Evolutionary conservation across 148 eudicot species (phyloP).

Genomic region (Camellia granthamiana): DNA sequence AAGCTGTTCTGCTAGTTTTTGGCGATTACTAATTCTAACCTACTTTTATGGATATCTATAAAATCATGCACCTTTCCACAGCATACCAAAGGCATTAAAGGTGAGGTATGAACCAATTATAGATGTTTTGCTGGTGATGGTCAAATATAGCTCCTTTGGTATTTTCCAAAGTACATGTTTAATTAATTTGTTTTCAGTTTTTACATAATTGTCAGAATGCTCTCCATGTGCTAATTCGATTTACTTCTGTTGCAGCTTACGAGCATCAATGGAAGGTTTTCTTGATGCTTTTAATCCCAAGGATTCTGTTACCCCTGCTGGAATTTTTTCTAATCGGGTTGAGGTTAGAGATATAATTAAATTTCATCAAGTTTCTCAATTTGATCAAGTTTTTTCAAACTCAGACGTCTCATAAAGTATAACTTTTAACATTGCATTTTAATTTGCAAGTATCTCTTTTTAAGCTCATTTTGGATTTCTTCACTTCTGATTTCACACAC

Average conservation of each 20-base stretch:
- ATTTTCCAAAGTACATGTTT: not conserved
- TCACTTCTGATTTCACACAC: not conserved
- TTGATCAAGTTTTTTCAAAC: too few species aligned
- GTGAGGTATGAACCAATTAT: not conserved
- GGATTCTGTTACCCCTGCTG: constrained; percentile 69
- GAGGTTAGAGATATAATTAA: constrained; percentile 49
- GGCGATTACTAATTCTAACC: not conserved
- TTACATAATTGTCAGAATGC: not conserved
- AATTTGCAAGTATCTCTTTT: constrained; percentile 5
- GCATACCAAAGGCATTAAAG: not conserved
- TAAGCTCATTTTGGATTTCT: too few species aligned
- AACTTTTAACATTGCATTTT: not conserved
- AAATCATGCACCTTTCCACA: not conserved
- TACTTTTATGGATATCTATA: not conserved
- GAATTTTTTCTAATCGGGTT: constrained; percentile 75
- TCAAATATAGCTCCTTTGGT: not conserved
- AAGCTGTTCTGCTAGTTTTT: not conserved
- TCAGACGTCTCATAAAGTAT: too few species aligned
- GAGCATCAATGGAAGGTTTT: constrained; percentile 85
- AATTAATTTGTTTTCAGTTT: not conserved
- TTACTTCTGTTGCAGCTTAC: constrained; percentile 49
- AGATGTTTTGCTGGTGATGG: not conserved
- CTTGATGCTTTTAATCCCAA: constrained; percentile 80
- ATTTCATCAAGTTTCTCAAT: not conserved
- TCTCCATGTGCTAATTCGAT: not conserved